These are phyloP conservation scores for Botrytis cinerea DNA, from an alignment of 2,329 filamentous ascomycete species.

Conservation along the genomic window DNA sequence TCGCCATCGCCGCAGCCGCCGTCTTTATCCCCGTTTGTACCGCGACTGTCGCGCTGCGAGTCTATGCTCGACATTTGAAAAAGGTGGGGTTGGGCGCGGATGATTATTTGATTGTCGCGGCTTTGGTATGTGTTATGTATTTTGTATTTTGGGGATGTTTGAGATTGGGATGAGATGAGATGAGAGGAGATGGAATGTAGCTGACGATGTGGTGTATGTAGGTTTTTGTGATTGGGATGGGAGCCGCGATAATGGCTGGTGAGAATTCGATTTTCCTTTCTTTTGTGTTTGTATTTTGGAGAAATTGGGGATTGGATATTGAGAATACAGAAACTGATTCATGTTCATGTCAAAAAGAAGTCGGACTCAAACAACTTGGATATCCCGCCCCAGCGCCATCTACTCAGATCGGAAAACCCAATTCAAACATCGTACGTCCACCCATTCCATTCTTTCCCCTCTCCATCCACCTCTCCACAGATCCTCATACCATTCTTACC, in stretches of 20 bases:
- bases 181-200: neutral
- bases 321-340: neutral
- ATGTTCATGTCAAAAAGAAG: neutral
- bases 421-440: constrained; percentile 13
- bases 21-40: constrained; percentile 16
- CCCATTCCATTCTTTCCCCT: too few species aligned
- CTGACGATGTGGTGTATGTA: neutral
- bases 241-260: constrained; percentile 15
- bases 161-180: too few species aligned
- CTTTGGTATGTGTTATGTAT: neutral
- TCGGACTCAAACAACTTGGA: constrained; percentile 15
- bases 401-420: constrained; percentile 10
- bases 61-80: constrained; percentile 9
- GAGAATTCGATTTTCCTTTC: neutral
- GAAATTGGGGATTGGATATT: neutral
- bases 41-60: neutral
- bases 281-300: too few species aligned
- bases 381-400: constrained; percentile 9
- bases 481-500: neutral
- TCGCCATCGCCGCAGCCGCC: constrained; percentile 9
- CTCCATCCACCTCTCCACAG: too few species aligned
- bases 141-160: too few species aligned
- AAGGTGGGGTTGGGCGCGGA: constrained; percentile 18
- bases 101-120: constrained; percentile 22
- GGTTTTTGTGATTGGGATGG: constrained; percentile 24